These are phyloP conservation scores for Nemania sp. DNA, from an alignment of 2,329 filamentous ascomycete genomes.

Conservation along the genomic window DNA sequence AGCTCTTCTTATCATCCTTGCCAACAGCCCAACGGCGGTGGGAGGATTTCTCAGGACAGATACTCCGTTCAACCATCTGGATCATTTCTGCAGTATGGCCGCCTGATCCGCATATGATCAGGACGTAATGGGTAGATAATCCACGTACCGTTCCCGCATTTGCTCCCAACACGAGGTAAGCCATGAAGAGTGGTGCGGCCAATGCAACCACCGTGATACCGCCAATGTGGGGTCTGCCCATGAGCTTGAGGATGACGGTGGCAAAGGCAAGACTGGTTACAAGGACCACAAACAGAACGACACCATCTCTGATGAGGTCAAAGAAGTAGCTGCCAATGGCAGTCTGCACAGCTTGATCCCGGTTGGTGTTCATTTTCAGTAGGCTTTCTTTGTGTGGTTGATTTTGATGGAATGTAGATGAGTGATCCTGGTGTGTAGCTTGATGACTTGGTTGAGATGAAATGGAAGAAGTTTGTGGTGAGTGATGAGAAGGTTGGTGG, in stretches of 20 bases:
- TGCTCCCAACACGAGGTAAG: constrained; percentile 13
- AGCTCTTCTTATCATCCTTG: constrained; percentile 79
- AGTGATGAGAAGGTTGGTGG: constrained; percentile 14
- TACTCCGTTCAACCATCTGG: constrained; percentile 76
- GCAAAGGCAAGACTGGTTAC: constrained; percentile 1
- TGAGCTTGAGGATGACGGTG: neutral
- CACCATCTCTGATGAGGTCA: constrained; percentile 8
- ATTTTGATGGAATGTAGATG: constrained; percentile 19
- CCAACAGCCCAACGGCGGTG: constrained; percentile 87
- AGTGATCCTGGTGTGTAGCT: neutral
- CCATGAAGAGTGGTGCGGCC: neutral
- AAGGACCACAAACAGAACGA: constrained; percentile 10
- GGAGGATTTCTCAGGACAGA: constrained; percentile 62
- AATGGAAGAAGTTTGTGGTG: neutral
- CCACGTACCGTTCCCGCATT: constrained; percentile 32
- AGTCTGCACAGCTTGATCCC: constrained; percentile 26
- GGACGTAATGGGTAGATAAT: constrained; percentile 62
- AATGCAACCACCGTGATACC: neutral
- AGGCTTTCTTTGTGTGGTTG: constrained; percentile 37
- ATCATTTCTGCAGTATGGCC: constrained; percentile 97
- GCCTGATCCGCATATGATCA: constrained; percentile 90
- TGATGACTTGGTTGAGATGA: constrained; percentile 4
- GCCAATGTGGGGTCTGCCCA: constrained; percentile 3
- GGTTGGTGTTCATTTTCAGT: constrained; percentile 38
- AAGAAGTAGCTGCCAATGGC: constrained; percentile 20